Evolutionary conservation across 495 filamentous ascomycete genomes (phyloP).

Genomic region (Thozetella sp.): DNA sequence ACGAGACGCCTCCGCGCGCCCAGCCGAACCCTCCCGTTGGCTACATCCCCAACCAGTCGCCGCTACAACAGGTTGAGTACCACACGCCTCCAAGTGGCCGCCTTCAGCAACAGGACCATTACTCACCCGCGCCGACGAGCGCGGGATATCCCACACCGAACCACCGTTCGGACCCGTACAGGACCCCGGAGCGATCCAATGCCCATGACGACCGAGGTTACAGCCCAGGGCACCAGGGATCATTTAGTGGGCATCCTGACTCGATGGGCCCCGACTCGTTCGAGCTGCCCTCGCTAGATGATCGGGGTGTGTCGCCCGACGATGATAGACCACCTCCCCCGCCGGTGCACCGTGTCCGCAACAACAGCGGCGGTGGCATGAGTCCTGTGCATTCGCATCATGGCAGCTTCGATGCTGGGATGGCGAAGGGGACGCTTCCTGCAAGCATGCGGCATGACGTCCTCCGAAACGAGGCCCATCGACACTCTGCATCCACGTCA

Average conservation of each 20-base stretch:
- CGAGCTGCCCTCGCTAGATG: slow-evolving; percentile 17
- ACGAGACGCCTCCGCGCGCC: slow-evolving; percentile 35
- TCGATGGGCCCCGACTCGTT: slow-evolving; percentile 14
- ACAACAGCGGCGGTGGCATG: slow-evolving; percentile 34
- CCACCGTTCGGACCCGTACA: slow-evolving; percentile 29
- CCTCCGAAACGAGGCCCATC: slow-evolving; percentile 46
- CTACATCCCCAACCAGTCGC: slow-evolving; percentile 36
- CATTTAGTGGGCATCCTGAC: slow-evolving; percentile 19
- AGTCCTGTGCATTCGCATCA: slow-evolving; percentile 24
- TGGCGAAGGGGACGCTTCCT: slow-evolving; percentile 29
- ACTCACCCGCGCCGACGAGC: slow-evolving; percentile 20
- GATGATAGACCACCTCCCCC: slow-evolving; percentile 46
- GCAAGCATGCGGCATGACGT: slow-evolving; percentile 53
- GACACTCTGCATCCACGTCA: slow-evolving; percentile 32
- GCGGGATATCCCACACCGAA: slow-evolving; percentile 25
- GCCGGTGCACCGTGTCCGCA: slow-evolving; percentile 42
- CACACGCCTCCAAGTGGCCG: slow-evolving; percentile 30
- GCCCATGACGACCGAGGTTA: slow-evolving; percentile 27
- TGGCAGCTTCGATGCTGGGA: slow-evolving; percentile 23
- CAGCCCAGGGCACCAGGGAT: slow-evolving; percentile 19
- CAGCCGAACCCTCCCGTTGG: slow-evolving; percentile 33
- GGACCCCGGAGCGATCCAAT: slow-evolving; percentile 29
- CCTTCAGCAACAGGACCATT: slow-evolving; percentile 33
- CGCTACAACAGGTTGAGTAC: slow-evolving; percentile 46
- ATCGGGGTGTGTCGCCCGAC: slow-evolving; percentile 9